phyloP scores from a whole-genome alignment of 2,329 filamentous ascomycete species.

The Fusarium drepaniforme region DNA sequence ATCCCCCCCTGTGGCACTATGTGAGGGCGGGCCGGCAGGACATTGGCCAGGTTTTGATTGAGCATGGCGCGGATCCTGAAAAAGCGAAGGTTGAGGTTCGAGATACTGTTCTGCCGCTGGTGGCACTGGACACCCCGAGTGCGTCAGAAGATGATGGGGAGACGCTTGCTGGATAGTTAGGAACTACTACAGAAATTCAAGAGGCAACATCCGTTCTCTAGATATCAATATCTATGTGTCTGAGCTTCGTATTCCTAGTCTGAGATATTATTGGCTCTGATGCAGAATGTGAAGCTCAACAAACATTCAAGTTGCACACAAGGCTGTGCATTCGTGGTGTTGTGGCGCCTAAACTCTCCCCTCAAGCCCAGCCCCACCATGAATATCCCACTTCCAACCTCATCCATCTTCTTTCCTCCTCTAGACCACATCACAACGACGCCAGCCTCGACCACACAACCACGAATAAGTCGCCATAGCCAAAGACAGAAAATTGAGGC shows the following conservation, averaged over 20 bases:
- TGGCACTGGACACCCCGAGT: not conserved
- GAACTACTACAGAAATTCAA: not conserved
- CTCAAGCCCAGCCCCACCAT: slow-evolving; percentile 29
- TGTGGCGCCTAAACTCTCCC: slow-evolving; percentile 27
- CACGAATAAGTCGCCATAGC: not conserved
- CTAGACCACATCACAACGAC: slow-evolving; percentile 20
- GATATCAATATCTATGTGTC: not conserved
- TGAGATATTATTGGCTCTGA: not conserved
- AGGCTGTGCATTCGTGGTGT: slow-evolving; percentile 1
- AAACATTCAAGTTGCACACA: not conserved
- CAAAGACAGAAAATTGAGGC: not conserved
- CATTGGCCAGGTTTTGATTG: slow-evolving; percentile 26
- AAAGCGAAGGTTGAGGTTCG: slow-evolving; percentile 25
- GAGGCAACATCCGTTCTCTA: not conserved
- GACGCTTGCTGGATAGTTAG: not conserved
- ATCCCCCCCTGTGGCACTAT: slow-evolving; percentile 31
- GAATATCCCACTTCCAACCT: slow-evolving; percentile 36
- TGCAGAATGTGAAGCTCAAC: not conserved
- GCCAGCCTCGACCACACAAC: not conserved
- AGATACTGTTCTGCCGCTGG: slow-evolving; percentile 13
- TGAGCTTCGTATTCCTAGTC: not conserved
- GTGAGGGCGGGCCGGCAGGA: slow-evolving; percentile 19
- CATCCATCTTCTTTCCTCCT: slow-evolving; percentile 27
- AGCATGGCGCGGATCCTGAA: slow-evolving; percentile 24
- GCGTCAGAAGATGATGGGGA: not conserved